Base-by-base conservation (phyloP, 2,329 filamentous ascomycete species). In the Lasiodiplodia theobromae region DNA sequence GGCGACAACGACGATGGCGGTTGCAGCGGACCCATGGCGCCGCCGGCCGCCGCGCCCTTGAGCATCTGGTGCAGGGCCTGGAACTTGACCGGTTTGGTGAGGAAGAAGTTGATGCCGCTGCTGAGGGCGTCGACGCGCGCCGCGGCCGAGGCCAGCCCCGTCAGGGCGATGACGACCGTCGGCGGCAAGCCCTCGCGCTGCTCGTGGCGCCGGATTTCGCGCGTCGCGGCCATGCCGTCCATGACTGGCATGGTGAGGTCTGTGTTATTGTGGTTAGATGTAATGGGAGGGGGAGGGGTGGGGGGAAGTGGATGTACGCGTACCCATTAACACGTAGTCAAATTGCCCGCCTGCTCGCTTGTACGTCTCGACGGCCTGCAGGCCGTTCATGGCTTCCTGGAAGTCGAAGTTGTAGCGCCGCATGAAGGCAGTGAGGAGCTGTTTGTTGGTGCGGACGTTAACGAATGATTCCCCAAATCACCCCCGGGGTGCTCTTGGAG, bases 161-260 rank as follows among this genome's bases (percentile, higher is more conserved):
- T 79, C 16, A 79, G 65, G n/a, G 77, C 77, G 14, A 76, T 71
- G 44, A 77, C 72, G 14, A 53, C 44, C 2, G 63, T 60, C 12
- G 68, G 68, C 5, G 74, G 65, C 4, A 71, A 34, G 70, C 53
- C 71, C 71, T 11, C 69, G 65, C 73, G 69, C 51, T 71, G 68
- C 64, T 79, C 77, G 62, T 75, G 72, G 16, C 75, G 70, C 3
- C 78, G 76, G 34, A 79, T 79, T 0, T 74, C 71, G 8, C 75
- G 73, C 3, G 77, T 79, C 18, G 77, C 75, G 8, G 73, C 73
- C 71, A 79, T 75, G 0, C 77, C 77, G 68, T 79, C 77, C 76
- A 80, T 76, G 49, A 78, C 73, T 2, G 77, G 77, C 77, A 79
- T 79, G 1, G 76, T 78, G 67, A 79, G 75, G 52, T 79, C 77